These are phyloP conservation scores for Martiniozyma abietophila DNA, from an alignment of 805 yeast genomes.

Conservation along the genomic window DNA sequence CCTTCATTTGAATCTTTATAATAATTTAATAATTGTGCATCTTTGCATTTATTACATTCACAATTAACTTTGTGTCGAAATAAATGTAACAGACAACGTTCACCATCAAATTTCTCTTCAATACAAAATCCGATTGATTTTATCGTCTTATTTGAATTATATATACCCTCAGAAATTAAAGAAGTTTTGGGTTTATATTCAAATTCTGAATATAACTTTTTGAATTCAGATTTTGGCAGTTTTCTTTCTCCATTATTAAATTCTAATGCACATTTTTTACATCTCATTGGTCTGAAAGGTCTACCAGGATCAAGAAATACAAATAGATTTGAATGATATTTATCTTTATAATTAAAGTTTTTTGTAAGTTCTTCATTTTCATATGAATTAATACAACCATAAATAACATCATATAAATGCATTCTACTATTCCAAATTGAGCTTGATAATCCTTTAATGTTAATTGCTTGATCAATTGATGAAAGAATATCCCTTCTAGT, in stretches of 20 bases:
- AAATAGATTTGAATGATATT: constrained; percentile 40
- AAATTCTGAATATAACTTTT: too few species aligned
- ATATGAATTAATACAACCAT: constrained; percentile 4
- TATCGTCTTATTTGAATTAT: constrained; percentile 31
- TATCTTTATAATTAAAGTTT: constrained; percentile 51
- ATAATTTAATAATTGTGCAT: too few species aligned
- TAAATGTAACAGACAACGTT: constrained; percentile 73
- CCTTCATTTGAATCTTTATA: constrained; percentile 19
- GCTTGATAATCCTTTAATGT: too few species aligned
- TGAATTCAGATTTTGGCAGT: too few species aligned
- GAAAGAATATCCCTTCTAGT: too few species aligned
- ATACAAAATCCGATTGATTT: constrained; percentile 38
- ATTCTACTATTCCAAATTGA: constrained; percentile 9
- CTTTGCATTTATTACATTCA: constrained; percentile 1
- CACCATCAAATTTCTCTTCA: constrained; percentile 94
- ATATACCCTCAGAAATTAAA: too few species aligned
- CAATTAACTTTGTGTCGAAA: constrained; percentile 27
- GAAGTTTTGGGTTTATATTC: too few species aligned
- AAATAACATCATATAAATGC: constrained; percentile 11
- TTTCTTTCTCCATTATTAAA: constrained; percentile 38
- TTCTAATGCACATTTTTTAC: constrained; percentile 36
- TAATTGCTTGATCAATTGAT: too few species aligned
- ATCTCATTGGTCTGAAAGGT: constrained; percentile 72
- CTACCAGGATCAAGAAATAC: constrained; percentile 31
- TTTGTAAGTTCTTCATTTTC: constrained; percentile 6